Conservation (phyloP, 2,329 filamentous ascomycete genomes). For the Berkeleyomyces rouxiae region DNA sequence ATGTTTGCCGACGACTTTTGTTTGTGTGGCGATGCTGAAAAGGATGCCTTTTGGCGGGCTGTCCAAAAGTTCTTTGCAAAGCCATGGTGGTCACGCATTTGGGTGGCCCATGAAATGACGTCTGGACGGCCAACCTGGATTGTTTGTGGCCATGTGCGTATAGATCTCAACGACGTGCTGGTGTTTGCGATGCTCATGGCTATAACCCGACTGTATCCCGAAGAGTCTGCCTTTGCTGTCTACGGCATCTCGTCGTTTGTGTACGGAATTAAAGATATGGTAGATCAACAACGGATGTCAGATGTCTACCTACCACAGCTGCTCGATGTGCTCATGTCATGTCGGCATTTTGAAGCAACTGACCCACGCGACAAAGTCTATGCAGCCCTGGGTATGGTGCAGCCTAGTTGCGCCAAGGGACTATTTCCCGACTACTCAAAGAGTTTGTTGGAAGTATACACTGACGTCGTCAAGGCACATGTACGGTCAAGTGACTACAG, state of each 20-base stretch:
- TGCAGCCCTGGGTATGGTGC: conserved; percentile 17
- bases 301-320: conserved; percentile 8
- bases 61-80: conserved; percentile 13
- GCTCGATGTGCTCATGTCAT: conserved; percentile 12
- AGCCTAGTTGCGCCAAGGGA: conserved; percentile 16
- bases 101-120: conserved; percentile 13
- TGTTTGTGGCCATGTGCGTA: conserved; percentile 10
- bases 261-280: conserved; percentile 13
- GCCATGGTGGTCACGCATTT: conserved; percentile 15
- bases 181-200: conserved; percentile 14
- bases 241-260: conserved; percentile 12
- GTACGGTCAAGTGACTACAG: conserved; percentile 12
- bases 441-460: conserved; percentile 17
- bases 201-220: conserved; percentile 12
- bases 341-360: conserved; percentile 14
- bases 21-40: conserved; percentile 13
- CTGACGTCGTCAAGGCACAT: conserved; percentile 15
- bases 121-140: conserved; percentile 12
- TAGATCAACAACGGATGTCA: conserved; percentile 6
- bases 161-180: conserved; percentile 10
- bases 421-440: conserved; percentile 17
- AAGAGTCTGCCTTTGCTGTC: conserved; percentile 12
- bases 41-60: conserved; percentile 11
- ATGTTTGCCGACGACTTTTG: conserved; percentile 13
- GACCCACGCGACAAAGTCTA: conserved; percentile 19